Evolutionary conservation across 495 filamentous ascomycete genomes (phyloP).

Genomic region (Penicillium verhagenii): DNA sequence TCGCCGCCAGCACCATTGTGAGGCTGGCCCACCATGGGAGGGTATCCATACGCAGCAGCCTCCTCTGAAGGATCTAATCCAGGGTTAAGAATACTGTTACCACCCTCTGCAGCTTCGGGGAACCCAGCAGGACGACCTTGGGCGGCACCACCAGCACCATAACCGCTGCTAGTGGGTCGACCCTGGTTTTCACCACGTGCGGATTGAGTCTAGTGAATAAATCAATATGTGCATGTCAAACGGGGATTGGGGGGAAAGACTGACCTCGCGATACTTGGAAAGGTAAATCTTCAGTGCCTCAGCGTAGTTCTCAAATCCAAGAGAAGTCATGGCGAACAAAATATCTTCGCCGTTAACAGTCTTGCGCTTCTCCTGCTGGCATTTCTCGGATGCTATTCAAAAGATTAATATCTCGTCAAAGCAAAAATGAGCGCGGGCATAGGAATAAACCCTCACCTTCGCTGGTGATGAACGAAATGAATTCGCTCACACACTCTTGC

Average conservation of each 20-base stretch:
- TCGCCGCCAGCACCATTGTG: constrained; percentile 69
- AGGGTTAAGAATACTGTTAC: constrained; percentile 59
- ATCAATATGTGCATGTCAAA: not conserved
- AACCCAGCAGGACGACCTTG: constrained; percentile 51
- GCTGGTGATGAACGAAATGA: constrained; percentile 99
- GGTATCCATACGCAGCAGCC: constrained; percentile 59
- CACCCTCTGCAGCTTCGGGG: constrained; percentile 54
- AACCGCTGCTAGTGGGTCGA: constrained; percentile 69
- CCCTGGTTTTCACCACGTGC: constrained; percentile 72
- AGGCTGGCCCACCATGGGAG: constrained; percentile 55
- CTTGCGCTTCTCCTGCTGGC: constrained; percentile 98
- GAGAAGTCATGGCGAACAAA: constrained; percentile 96
- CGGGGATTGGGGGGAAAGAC: constrained; percentile 27
- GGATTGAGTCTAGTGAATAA: constrained; percentile 65
- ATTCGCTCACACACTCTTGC: constrained; percentile 99
- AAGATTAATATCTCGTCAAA: not conserved
- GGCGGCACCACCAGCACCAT: constrained; percentile 52
- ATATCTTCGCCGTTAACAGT: constrained; percentile 99
- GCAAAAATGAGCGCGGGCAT: not conserved
- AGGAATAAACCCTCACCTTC: constrained; percentile 63
- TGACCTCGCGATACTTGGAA: constrained; percentile 96
- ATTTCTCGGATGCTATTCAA: constrained; percentile 89
- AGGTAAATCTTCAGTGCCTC: constrained; percentile 98
- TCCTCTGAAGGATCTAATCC: constrained; percentile 61
- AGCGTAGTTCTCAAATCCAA: constrained; percentile 98